phyloP scores from a whole-genome alignment of 345 rosid species.

The Populus nigra region DNA sequence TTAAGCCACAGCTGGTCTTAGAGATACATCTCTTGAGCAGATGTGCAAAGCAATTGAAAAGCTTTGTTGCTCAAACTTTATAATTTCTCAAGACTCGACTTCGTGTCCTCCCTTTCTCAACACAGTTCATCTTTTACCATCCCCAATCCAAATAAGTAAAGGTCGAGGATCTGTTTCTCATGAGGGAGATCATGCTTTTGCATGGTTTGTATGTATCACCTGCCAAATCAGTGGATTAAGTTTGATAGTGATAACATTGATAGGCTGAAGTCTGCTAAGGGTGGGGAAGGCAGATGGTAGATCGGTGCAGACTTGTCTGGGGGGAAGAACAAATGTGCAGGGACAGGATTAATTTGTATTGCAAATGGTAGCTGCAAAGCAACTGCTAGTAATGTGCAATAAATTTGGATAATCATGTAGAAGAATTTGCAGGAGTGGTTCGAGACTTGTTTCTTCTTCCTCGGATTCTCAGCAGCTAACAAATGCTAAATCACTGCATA shows the following conservation, averaged over 20 bases:
- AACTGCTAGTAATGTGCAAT: not conserved
- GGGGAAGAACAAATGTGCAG: too few species aligned
- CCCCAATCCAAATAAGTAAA: not conserved
- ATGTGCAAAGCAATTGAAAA: not conserved
- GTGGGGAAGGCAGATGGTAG: not conserved
- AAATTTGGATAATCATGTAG: not conserved
- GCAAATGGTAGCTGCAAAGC: too few species aligned
- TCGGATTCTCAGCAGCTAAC: conserved; percentile 14
- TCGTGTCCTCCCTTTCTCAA: not conserved
- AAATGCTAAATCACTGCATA: conserved; percentile 7
- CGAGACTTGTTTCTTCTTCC: conserved; percentile 22
- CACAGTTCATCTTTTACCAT: not conserved
- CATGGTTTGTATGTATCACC: not conserved
- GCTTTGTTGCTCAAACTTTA: not conserved
- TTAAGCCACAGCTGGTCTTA: not conserved
- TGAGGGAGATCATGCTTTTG: not conserved
- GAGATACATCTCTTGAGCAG: not conserved
- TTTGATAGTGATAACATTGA: not conserved
- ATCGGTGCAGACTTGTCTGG: not conserved
- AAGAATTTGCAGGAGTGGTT: not conserved
- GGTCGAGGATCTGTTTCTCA: not conserved
- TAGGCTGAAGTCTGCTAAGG: not conserved
- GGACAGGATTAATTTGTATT: too few species aligned
- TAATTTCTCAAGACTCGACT: too few species aligned
- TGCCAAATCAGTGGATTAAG: not conserved